Evolutionary conservation across 2,329 filamentous ascomycete species (phyloP), one percentile per base, ranked within the genome.

Genomic region (Calonectria ilicicola): DNA sequence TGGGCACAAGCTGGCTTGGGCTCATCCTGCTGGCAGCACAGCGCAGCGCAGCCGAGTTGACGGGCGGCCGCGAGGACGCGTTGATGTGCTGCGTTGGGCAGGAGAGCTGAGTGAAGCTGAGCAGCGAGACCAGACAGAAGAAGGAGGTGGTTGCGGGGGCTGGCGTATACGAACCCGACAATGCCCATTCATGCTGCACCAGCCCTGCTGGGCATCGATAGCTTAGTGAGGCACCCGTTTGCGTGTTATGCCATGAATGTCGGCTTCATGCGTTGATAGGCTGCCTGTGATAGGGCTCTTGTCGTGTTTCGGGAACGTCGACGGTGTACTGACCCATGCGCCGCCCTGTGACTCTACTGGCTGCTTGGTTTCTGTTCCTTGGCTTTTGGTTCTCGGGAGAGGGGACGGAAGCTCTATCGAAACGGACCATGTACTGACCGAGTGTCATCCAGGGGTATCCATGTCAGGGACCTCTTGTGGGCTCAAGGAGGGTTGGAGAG

Each of bases 371-470:
- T 56, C 46, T 17, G 65, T 26, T 42, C 7, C 15, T 60, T 29
- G 65, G 53, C 23, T 5, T 38, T 44, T 44, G 58, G 32, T 42
- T 23, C 32, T 44, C 32, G 62, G 40, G 26, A 58, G 65, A 44
- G 38, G 35, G 64, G 46, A 53, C 56, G 64, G 56, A 63, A 67
- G 56, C 56, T 64, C 56, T 51, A 64, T 71, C 69, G 64, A 71
- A 56, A 67, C 64, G 46, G 56, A 60, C 69, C 56, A 67, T 63
- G 69, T 62, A 51, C 47, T 64, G 47, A 56, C 53, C 26, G 56
- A 71, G 64, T 67, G 56, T 71, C 65, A 63, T 65, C 60, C 65
- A 71, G 69, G 69, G 69, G 69, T 64, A 71, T 67, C 69, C 58
- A 65, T 65, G 69, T 58, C 56, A 60, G 47, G 69, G 40, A 67